These are phyloP conservation scores for Leishmania lainsoni DNA, from an alignment of 208 protist genomes.

Conservation along the genomic window DNA sequence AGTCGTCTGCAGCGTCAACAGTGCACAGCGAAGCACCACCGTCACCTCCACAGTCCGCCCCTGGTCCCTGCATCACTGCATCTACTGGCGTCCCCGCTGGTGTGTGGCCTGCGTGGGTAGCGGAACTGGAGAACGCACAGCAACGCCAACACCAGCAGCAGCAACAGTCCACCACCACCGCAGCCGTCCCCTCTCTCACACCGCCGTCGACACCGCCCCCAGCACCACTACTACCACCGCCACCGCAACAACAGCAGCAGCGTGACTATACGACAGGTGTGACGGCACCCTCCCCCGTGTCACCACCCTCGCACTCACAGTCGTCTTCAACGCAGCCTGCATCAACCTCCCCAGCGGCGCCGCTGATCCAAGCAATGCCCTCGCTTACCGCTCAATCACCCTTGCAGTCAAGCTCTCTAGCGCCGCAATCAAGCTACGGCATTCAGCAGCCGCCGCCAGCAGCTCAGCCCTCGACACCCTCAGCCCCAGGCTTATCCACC, in stretches of 20 bases:
- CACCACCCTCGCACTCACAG: background rate
- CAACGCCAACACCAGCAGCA: slow-evolving; percentile 22
- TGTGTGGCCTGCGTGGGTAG: slow-evolving; percentile 14
- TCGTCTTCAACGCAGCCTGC: background rate
- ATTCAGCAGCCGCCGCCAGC: slow-evolving; percentile 1
- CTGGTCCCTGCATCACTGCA: background rate
- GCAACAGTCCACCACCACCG: background rate
- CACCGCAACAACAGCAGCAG: background rate
- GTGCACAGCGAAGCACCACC: background rate
- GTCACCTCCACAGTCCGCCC: background rate
- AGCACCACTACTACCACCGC: background rate
- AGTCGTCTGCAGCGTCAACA: slow-evolving; percentile 3
- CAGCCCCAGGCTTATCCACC: background rate
- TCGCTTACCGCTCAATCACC: background rate
- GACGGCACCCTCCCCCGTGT: background rate
- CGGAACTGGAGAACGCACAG: slow-evolving; percentile 33
- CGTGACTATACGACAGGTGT: background rate
- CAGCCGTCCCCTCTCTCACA: background rate
- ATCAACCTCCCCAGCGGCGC: background rate
- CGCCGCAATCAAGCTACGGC: background rate
- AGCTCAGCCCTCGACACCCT: slow-evolving; percentile 4
- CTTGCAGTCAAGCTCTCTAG: background rate
- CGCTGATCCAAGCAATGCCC: background rate
- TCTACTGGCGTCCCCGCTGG: background rate
- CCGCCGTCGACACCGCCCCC: slow-evolving; percentile 4